These are phyloP conservation scores for Nicotiana paniculata DNA, from an alignment of 257 asterid genomes.

Conservation along the genomic window DNA sequence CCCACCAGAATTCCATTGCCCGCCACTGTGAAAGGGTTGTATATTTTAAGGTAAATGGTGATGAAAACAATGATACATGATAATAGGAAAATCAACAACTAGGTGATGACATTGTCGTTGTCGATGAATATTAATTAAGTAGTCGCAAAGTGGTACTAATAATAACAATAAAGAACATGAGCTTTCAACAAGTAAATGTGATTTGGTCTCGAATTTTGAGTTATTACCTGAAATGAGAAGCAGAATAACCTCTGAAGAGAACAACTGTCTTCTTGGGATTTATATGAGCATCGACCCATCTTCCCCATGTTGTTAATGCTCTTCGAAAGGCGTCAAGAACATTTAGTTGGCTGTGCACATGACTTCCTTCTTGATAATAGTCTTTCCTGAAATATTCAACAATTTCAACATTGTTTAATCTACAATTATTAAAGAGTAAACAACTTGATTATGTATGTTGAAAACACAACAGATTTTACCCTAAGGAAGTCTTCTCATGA, in stretches of 20 bases:
- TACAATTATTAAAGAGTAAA: background rate
- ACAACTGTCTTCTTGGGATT: slow-evolving; percentile 43
- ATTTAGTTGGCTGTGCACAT: slow-evolving; percentile 41
- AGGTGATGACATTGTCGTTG: background rate
- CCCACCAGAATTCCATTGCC: slow-evolving; percentile 82
- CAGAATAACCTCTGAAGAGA: slow-evolving; percentile 65
- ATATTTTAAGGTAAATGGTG: background rate
- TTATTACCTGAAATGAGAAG: slow-evolving; percentile 61
- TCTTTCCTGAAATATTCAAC: slow-evolving; percentile 42
- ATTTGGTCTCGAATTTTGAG: background rate
- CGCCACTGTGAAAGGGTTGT: slow-evolving; percentile 39
- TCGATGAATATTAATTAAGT: background rate
- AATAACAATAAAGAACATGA: background rate
- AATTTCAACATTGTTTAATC: background rate
- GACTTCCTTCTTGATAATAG: slow-evolving; percentile 77
- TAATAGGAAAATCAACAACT: background rate
- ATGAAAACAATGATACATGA: background rate
- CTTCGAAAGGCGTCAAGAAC: slow-evolving; percentile 55
- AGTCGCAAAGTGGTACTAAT: background rate
- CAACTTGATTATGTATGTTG: background rate
- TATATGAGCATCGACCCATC: slow-evolving; percentile 61
- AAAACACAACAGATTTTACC: slow-evolving; percentile 26
- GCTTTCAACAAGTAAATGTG: background rate
- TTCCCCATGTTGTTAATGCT: slow-evolving; percentile 72
- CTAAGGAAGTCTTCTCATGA: slow-evolving; percentile 69